Base-by-base conservation (phyloP, 2,329 filamentous ascomycete species). In the Aspergillus felis region DNA sequence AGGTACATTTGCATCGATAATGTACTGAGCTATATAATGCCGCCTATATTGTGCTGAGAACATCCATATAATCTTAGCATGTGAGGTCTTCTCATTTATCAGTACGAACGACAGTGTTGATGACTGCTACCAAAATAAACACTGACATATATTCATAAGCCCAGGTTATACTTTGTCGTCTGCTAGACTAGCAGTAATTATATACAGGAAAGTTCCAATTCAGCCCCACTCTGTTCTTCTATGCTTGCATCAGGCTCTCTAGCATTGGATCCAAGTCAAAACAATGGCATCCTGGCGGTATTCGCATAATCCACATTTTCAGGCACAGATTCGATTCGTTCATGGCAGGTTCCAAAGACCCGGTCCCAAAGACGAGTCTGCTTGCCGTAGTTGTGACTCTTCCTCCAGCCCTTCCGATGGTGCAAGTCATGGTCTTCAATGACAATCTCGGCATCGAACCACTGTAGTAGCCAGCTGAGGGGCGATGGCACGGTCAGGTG, bases 351-450 rank as follows among this genome's bases (percentile, higher is more conserved):
- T 1, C 73, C 72, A 55, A 76, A 76, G 1, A 74, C 25, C 2
- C 66, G 63, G 55, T 76, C 73, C 73, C 73, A 76, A 4, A 76
- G 58, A 17, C 70, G 59, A n/a, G 73, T 76, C 65, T 75, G 73
- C 61, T 76, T 75, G 46, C 74, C 73, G 51, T 76, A 76, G 57
- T 75, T 75, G 29, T 66, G 62, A 50, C 72, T 76, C 65, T 71
- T 71, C 59, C 68, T 68, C 71, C 72, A 76, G 5, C 73, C 74
- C 57, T 69, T 67, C 5, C 74, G 71, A 55, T 76, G 74, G 55
- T 76, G 74, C 17, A 76, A 58, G 51, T 76, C 73, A 53, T 76
- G 74, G 42, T 80, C 78, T 57, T 80, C 78, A 38, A 78, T 73
- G 2, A 76, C 65, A 3, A 78, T 62, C 35, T 79, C 76, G 1